Evolutionary conservation across 768 basidiomycete species (phyloP).

Genomic region (Podaxis mareebaensis): DNA sequence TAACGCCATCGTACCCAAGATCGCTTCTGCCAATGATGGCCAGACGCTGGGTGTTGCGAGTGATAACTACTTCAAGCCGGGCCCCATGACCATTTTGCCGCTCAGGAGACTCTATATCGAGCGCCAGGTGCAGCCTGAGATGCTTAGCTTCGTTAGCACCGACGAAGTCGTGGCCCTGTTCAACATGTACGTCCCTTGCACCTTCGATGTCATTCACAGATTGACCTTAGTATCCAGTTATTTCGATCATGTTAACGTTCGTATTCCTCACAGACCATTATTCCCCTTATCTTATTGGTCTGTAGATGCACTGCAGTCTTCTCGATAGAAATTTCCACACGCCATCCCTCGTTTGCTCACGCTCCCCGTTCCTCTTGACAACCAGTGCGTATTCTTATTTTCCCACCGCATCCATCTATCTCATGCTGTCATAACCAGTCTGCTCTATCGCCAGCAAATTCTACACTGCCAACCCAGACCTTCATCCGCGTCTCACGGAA

Average conservation of each 20-base stretch:
- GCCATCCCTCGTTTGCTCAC: constrained; percentile 88
- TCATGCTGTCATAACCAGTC: no score
- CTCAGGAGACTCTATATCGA: constrained; percentile 83
- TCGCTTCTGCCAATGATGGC: constrained; percentile 35
- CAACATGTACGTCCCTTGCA: constrained; percentile 64
- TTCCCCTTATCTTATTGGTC: constrained; percentile 10
- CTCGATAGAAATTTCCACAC: constrained; percentile 91
- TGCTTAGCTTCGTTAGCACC: constrained; percentile 83
- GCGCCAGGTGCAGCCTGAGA: constrained; percentile 89
- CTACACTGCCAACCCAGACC: no score
- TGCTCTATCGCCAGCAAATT: no score
- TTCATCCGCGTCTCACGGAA: no score
- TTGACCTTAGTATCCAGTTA: constrained; percentile 43
- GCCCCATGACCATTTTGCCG: constrained; percentile 87
- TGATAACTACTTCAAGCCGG: constrained; percentile 90
- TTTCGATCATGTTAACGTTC: constrained; percentile 75
- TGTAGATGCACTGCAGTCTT: constrained; percentile 75
- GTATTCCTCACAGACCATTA: constrained; percentile 26
- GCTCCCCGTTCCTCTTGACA: constrained; percentile 93
- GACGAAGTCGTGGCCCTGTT: constrained; percentile 93
- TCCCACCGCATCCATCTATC: no score
- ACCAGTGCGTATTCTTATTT: no score
- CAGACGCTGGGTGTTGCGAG: constrained; percentile 77
- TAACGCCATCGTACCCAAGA: constrained; percentile 27
- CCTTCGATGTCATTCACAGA: constrained; percentile 14